These are phyloP conservation scores for Helianthus tuberosus DNA, from an alignment of 129 eudicot genomes.

Conservation along the genomic window DNA sequence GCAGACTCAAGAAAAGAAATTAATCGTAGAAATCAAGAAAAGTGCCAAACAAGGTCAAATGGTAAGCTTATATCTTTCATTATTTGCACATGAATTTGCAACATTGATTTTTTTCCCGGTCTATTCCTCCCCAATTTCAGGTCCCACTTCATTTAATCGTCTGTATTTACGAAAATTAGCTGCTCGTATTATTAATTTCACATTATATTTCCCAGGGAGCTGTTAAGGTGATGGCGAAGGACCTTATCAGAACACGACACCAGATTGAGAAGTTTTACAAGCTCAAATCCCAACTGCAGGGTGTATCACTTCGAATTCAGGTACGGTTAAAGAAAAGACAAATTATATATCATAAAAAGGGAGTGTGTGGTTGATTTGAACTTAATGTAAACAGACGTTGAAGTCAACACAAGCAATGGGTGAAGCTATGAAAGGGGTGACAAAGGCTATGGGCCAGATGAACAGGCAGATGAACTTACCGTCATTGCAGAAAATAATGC, in stretches of 20 bases:
- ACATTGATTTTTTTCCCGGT: background rate
- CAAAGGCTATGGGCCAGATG: constrained; percentile 99
- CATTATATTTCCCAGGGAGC: constrained; percentile 60
- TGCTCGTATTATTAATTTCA: constrained; percentile 5
- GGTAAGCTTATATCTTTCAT: constrained; percentile 42
- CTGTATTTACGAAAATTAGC: background rate
- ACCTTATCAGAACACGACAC: constrained; percentile 93
- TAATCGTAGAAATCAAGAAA: constrained; percentile 85
- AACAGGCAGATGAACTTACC: constrained; percentile 97
- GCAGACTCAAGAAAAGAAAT: constrained; percentile 89
- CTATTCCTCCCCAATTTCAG: background rate
- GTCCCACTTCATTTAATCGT: background rate
- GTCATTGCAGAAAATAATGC: constrained; percentile 90
- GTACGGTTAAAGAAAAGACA: constrained; percentile 31
- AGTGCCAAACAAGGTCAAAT: constrained; percentile 97
- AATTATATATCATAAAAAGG: background rate
- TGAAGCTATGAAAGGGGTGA: constrained; percentile 99
- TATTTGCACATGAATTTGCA: constrained; percentile 5
- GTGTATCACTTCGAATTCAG: constrained; percentile 93
- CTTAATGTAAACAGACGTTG: constrained; percentile 58
- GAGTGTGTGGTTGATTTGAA: constrained; percentile 2
- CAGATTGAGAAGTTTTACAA: constrained; percentile 92
- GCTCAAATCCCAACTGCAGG: constrained; percentile 97
- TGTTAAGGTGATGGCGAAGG: constrained; percentile 96
- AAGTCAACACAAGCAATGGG: constrained; percentile 99